phyloP scores from a whole-genome alignment of 2,329 filamentous ascomycete genomes.

The Penicillium glabrum region DNA sequence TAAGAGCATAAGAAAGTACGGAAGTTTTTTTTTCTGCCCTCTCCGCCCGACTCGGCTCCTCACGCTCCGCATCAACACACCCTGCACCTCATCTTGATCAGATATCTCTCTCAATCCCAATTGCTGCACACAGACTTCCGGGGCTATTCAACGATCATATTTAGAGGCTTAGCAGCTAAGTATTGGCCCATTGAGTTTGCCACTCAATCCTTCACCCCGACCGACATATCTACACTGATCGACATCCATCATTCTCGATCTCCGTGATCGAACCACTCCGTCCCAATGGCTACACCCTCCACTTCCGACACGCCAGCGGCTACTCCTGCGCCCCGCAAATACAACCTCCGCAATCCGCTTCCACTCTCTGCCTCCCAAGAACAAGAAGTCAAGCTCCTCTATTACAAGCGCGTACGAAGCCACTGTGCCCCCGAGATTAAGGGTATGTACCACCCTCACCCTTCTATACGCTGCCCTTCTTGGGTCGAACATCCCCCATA shows the following conservation, averaged over 20 bases:
- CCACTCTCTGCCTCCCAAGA: conserved; percentile 82
- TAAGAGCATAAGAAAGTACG: conserved; percentile 10
- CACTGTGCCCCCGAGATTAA: conserved; percentile 78
- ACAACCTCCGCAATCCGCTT: conserved; percentile 67
- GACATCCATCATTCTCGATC: conserved; percentile 18
- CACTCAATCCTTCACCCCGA: neutral
- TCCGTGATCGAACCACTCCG: conserved; percentile 14
- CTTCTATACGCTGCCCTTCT: neutral
- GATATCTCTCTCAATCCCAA: neutral
- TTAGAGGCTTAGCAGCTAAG: neutral
- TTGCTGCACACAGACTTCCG: neutral
- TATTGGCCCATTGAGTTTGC: neutral
- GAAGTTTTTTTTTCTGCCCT: conserved; percentile 25
- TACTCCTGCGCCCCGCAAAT: conserved; percentile 24
- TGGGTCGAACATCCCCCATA: neutral
- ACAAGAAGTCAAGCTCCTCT: conserved; percentile 76
- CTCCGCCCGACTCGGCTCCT: conserved; percentile 26
- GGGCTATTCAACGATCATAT: neutral
- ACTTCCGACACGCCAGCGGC: conserved; percentile 24
- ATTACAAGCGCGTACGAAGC: conserved; percentile 73
- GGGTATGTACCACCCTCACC: conserved; percentile 48
- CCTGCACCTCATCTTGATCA: conserved; percentile 9
- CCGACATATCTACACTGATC: conserved; percentile 12
- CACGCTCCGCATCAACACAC: conserved; percentile 24
- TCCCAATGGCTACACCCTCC: conserved; percentile 23